phyloP scores from a whole-genome alignment of 805 yeast species.

The Ogataea minuta region DNA sequence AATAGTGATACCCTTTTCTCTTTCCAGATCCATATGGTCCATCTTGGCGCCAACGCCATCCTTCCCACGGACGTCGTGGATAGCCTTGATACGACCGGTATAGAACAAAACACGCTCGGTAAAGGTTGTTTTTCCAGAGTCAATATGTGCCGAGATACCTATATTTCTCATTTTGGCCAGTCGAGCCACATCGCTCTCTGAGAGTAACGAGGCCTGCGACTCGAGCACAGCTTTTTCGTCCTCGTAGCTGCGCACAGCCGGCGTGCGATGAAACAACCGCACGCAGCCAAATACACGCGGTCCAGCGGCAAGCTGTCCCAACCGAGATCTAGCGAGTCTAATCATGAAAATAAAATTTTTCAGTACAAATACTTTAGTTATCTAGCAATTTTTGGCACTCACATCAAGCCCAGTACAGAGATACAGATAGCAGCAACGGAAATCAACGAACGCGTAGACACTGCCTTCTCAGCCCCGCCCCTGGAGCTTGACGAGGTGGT shows the following conservation, averaged over 20 bases:
- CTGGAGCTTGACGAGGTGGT: conserved; percentile 10
- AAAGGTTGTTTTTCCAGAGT: conserved; percentile 96
- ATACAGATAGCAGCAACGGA: conserved; percentile 4
- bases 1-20: conserved; percentile 98
- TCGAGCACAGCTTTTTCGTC: conserved; percentile 73
- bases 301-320: conserved; percentile 7
- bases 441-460: conserved; percentile 2
- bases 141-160: conserved; percentile 97
- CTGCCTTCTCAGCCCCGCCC: conserved; percentile 8
- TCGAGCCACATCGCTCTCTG: conserved; percentile 50
- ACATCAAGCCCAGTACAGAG: neutral
- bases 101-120: conserved; percentile 95
- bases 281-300: conserved; percentile 1
- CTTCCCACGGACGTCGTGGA: conserved; percentile 94
- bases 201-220: conserved; percentile 47
- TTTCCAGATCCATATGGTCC: conserved; percentile 98
- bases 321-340: conserved; percentile 7
- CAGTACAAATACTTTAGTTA: neutral
- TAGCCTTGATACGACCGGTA: conserved; percentile 95
- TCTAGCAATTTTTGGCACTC: neutral
- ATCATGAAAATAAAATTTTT: conserved; percentile 4
- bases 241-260: conserved; percentile 47
- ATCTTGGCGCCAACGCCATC: conserved; percentile 98
- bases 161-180: conserved; percentile 77
- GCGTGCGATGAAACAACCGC: conserved; percentile 37